These are phyloP conservation scores for Dactylella cylindrospora DNA, from an alignment of 2,329 filamentous ascomycete species.

Conservation along the genomic window DNA sequence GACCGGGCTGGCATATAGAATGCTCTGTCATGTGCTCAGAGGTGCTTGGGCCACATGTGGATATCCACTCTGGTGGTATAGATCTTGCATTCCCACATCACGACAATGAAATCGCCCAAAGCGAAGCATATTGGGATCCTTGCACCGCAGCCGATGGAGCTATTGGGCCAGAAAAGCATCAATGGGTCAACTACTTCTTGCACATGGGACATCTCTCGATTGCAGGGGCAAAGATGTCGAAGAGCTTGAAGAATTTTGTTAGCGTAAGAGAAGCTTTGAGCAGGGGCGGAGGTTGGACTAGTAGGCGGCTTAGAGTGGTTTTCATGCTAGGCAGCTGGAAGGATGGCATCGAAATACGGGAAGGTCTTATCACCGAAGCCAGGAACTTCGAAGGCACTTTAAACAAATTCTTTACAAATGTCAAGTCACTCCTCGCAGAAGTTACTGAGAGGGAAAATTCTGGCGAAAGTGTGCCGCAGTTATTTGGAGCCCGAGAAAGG, in stretches of 20 bases:
- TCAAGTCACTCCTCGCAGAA: slow-evolving; percentile 56
- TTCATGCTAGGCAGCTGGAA: slow-evolving; percentile 89
- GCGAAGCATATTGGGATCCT: slow-evolving; percentile 73
- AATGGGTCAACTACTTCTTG: slow-evolving; percentile 94
- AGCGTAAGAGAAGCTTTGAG: slow-evolving; percentile 82
- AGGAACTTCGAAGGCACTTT: slow-evolving; percentile 78
- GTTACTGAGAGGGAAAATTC: slow-evolving; percentile 44
- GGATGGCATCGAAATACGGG: slow-evolving; percentile 86
- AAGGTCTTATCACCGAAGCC: slow-evolving; percentile 73
- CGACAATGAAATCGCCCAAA: slow-evolving; percentile 89
- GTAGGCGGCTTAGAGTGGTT: slow-evolving; percentile 77
- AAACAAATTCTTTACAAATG: slow-evolving; percentile 62
- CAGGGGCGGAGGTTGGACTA: slow-evolving; percentile 64
- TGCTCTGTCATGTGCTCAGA: slow-evolving; percentile 95
- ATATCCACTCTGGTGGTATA: slow-evolving; percentile 90
- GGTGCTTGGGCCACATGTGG: slow-evolving; percentile 78
- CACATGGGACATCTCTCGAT: slow-evolving; percentile 94
- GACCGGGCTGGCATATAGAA: slow-evolving; percentile 96
- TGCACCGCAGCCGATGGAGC: slow-evolving; percentile 48
- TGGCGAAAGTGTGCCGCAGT: slow-evolving; percentile 45
- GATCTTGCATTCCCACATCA: slow-evolving; percentile 90
- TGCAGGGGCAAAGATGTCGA: slow-evolving; percentile 91
- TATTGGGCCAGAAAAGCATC: slow-evolving; percentile 53
- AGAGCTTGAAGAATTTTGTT: slow-evolving; percentile 92
- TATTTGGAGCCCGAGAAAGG: slow-evolving; percentile 46